Base-by-base conservation (phyloP, 768 basidiomycete genomes). In the Tephrocybe sp. region DNA sequence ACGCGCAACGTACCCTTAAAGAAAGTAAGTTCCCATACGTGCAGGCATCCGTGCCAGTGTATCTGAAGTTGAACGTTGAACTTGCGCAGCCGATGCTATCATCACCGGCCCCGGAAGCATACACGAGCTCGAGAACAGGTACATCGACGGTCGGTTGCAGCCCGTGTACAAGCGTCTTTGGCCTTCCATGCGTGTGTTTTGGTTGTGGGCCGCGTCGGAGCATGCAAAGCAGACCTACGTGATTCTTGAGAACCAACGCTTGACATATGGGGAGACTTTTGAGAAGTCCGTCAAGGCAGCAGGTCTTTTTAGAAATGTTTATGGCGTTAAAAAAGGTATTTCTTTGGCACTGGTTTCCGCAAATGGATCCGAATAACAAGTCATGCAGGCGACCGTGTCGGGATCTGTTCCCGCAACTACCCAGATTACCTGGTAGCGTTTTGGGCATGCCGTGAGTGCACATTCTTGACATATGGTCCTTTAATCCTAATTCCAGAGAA, bases 151-250 rank as follows among this genome's bases (percentile, higher is more conserved):
- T 2, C 65, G 68, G 7, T 52, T 77, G 12, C 68, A 74, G 45
- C 72, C 74, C 12, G 75, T 77, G 4, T 84, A 79, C 66, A 81
- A 80, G 64, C 72, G 78, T 46, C 62, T 77, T 10, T 78, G 68
- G 68, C 74, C 75, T 0, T 75, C 75, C 3, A 58, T 79, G 10
- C 73, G 80, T 9, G 62, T 60, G 14, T 77, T 82, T 61, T 83
- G 80, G 79, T 62, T 76, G 7, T 62, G 61, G 54, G 53, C 64
- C 0, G 61, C 66, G 3, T 46, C 68, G 34, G 55, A 70, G 44
- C 73, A 75, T 51, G 60, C 51, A 41, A 63, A 75, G 47, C 63
- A 63, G 16, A 68, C 72, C 1, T 83, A 80, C 57, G 52, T 80
- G 45, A 74, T 83, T 12, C 80, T 74, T 57, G 80, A 80, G 57